Evolutionary conservation across 345 rosid species (phyloP).

Genomic region (Noccaea bulbosa): DNA sequence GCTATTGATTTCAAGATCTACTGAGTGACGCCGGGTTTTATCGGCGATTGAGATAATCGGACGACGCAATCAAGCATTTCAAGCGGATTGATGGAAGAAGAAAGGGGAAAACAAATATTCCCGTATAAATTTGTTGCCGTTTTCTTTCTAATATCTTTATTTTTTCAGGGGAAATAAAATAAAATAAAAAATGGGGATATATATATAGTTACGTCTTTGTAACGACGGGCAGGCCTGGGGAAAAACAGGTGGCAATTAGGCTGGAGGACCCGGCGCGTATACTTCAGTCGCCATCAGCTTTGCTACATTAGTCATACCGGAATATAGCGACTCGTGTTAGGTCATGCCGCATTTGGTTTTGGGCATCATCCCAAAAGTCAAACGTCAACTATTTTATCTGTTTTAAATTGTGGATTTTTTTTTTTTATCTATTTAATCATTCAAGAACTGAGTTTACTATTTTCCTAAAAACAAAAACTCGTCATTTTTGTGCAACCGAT

Average conservation of each 20-base stretch:
- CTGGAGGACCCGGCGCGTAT: slow-evolving; percentile 40
- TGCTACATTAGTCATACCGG: slow-evolving; percentile 22
- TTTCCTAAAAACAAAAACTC: too few relatives aligned
- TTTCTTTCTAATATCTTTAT: slow-evolving; percentile 9
- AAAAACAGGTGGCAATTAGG: slow-evolving; percentile 42
- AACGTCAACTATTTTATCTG: slow-evolving; percentile 4
- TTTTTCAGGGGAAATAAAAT: not conserved
- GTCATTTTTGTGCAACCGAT: too few relatives aligned
- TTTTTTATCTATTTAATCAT: too few relatives aligned
- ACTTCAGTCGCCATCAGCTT: slow-evolving; percentile 34
- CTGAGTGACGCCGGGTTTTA: slow-evolving; percentile 20
- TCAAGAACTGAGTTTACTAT: too few relatives aligned
- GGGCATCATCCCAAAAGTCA: slow-evolving; percentile 26
- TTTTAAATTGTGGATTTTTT: too few relatives aligned
- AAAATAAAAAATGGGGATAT: not conserved
- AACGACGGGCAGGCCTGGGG: slow-evolving; percentile 9
- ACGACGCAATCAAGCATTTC: slow-evolving; percentile 24
- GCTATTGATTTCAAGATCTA: slow-evolving; percentile 67
- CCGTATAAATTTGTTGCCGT: slow-evolving; percentile 9
- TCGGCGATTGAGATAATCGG: slow-evolving; percentile 31
- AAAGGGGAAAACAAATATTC: not conserved
- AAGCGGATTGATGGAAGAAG: slow-evolving; percentile 14
- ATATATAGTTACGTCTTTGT: slow-evolving; percentile 39
- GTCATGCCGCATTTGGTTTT: slow-evolving; percentile 16
- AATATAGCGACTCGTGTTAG: slow-evolving; percentile 11